Base-by-base conservation (phyloP, 352 stramenopile species). In the Pythium rhizo-oryzae region DNA sequence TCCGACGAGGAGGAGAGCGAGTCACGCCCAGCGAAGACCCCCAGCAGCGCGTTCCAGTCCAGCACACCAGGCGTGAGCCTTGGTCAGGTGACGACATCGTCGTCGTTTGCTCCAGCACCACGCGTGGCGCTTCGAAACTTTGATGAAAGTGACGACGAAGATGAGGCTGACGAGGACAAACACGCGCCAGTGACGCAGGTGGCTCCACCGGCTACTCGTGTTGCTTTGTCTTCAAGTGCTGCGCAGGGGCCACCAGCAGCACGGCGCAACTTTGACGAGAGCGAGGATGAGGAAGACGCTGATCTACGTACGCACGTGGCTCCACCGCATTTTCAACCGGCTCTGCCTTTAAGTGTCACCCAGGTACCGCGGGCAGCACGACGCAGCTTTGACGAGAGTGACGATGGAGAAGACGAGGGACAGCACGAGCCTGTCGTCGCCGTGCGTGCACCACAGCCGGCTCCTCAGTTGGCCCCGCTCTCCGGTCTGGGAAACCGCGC, bases 311-410 rank as follows among this genome's bases (percentile, higher is more conserved):
- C n/a, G n/a, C n/a, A n/a, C n/a, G n/a, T n/a, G n/a, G n/a, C n/a
- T n/a, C n/a, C 28, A 6, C 6, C 28, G 28, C 3, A 2, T 33
- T 33, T 6, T 33, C 28, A 6, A 33, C 6, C 28, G 2, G 2
- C 28, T 33, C 6, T 33, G 28, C 28, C 28, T 33, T 6, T 6
- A 33, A 33, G 28, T 33, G 28, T 33, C 28, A 6, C 28, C 28
- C 28, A 33, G 28, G 28, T 2, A 6, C 28, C 28, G 28, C 28
- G 28, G 28, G 28, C 28, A 33, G 56, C 39, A 23, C 49, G 23
- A n/a, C 30, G 53, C 9, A 63, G 63, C 47, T 71, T 71, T 39
- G 61, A 74, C 23, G 35, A 41, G 35, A 41, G 35, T 41, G 35
- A 41, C 8, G 35, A 41, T 2, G 35, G 13, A 2, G 28, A 33